Conservation (phyloP, 2,329 filamentous ascomycete species). For the Chaetothyriales sp. region DNA sequence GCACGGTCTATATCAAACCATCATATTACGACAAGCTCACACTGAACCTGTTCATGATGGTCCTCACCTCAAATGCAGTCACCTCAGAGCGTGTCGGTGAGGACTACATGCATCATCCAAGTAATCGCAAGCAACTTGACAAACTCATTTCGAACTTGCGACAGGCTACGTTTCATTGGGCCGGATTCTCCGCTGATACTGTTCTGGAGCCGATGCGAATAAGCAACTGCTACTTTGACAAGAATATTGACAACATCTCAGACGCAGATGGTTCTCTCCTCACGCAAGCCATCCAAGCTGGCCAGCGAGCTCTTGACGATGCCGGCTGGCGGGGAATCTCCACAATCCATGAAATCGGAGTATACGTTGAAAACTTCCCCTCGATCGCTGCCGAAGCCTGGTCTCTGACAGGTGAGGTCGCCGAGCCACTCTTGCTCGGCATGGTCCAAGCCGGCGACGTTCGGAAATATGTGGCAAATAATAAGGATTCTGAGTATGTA, state of each 20-base stretch:
- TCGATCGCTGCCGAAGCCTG: conserved; percentile 47
- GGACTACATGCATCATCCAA: conserved; percentile 80
- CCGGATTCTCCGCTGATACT: conserved; percentile 51
- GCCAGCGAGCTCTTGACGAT: conserved; percentile 47
- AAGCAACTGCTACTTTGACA: conserved; percentile 52
- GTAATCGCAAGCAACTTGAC: conserved; percentile 53
- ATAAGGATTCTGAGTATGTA: conserved; percentile 25
- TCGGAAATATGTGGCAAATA: conserved; percentile 39
- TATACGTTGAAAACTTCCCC: conserved; percentile 58
- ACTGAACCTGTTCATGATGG: conserved; percentile 71
- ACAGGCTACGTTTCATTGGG: conserved; percentile 76
- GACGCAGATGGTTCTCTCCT: conserved; percentile 49
- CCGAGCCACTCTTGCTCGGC: conserved; percentile 41
- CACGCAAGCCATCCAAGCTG: conserved; percentile 50
- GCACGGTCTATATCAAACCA: conserved; percentile 59
- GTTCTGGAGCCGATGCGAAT: conserved; percentile 52
- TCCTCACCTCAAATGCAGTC: conserved; percentile 73
- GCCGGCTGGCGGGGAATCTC: conserved; percentile 54
- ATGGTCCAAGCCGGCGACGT: conserved; percentile 43
- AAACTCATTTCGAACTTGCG: conserved; percentile 64
- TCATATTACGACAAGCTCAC: conserved; percentile 74
- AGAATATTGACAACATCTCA: conserved; percentile 46
- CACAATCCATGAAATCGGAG: conserved; percentile 60
- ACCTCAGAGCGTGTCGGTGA: conserved; percentile 71
- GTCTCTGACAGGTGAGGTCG: conserved; percentile 45